These are phyloP conservation scores for Fonsecaea multimorphosa DNA, from an alignment of 2,329 filamentous ascomycete genomes.

Conservation along the genomic window DNA sequence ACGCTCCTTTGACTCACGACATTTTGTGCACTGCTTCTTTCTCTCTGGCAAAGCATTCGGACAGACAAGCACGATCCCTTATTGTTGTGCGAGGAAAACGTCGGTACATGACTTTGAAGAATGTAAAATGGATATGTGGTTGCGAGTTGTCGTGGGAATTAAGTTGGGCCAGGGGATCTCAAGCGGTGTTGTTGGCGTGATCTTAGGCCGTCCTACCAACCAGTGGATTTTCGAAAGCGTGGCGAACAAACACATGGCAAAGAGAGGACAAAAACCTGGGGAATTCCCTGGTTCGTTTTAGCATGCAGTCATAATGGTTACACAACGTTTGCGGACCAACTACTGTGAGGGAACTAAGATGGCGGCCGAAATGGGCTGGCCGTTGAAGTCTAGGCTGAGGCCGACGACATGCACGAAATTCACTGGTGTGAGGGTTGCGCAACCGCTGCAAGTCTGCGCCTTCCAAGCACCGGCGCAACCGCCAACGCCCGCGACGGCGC, in stretches of 20 bases:
- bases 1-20: not conserved
- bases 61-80: too few relatives aligned
- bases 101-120: too few relatives aligned
- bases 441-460: conserved; percentile 13
- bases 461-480: conserved; percentile 11
- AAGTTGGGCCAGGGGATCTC: conserved; percentile 26
- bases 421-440: conserved; percentile 24
- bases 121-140: too few relatives aligned
- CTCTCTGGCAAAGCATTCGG: too few relatives aligned
- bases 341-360: conserved; percentile 32
- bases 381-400: conserved; percentile 14
- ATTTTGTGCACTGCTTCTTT: too few relatives aligned
- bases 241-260: not conserved
- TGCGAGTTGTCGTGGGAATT: conserved; percentile 26
- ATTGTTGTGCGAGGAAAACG: too few relatives aligned
- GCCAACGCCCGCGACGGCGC: conserved; percentile 10
- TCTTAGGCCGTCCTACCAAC: conserved; percentile 13
- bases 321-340: conserved; percentile 26
- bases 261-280: conserved; percentile 4
- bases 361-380: conserved; percentile 24
- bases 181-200: conserved; percentile 16
- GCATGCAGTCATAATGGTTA: conserved; percentile 25
- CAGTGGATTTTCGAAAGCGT: conserved; percentile 7
- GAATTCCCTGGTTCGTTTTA: conserved; percentile 17
- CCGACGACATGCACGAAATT: conserved; percentile 26